Evolutionary conservation across 208 protist genomes (phyloP).

Genomic region (Lotmaria passim): DNA sequence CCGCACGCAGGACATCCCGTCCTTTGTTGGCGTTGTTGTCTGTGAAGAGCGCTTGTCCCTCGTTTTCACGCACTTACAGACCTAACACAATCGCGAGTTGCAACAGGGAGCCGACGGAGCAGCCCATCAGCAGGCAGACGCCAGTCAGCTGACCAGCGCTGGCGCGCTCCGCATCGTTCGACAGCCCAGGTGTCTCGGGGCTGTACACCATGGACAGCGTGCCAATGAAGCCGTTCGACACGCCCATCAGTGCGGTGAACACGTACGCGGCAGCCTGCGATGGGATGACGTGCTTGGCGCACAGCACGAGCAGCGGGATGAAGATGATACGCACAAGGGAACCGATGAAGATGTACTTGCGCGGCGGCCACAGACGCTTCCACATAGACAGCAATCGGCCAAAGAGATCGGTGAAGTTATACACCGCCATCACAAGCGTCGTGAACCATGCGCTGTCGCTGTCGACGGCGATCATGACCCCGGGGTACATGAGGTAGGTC

Average conservation of each 20-base stretch:
- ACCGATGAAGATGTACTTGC: slow-evolving; percentile 41
- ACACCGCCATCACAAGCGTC: slow-evolving; percentile 67
- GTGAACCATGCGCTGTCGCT: slow-evolving; percentile 65
- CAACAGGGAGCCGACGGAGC: slow-evolving; percentile 67
- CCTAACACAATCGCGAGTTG: slow-evolving; percentile 48
- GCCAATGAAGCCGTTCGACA: slow-evolving; percentile 81
- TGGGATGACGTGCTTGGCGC: slow-evolving; percentile 59
- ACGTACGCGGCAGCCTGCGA: slow-evolving; percentile 56
- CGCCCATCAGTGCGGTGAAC: slow-evolving; percentile 46
- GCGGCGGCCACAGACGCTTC: slow-evolving; percentile 51
- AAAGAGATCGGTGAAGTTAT: slow-evolving; percentile 74
- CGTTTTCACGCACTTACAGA: too few species aligned
- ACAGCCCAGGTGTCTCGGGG: slow-evolving; percentile 43
- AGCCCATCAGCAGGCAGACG: slow-evolving; percentile 72
- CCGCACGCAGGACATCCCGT: too few species aligned
- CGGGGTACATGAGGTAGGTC: slow-evolving; percentile 83
- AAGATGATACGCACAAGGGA: slow-evolving; percentile 63
- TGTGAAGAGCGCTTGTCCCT: neutral
- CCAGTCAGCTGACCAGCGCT: slow-evolving; percentile 67
- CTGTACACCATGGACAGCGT: slow-evolving; percentile 83
- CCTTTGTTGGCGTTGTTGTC: too few species aligned
- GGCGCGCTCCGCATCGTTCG: slow-evolving; percentile 56
- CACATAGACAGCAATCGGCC: slow-evolving; percentile 58
- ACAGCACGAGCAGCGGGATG: slow-evolving; percentile 77
- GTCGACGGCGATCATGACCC: slow-evolving; percentile 68